Base-by-base conservation (phyloP, 2,329 filamentous ascomycete species). In the Zasmidium citrigriseum region DNA sequence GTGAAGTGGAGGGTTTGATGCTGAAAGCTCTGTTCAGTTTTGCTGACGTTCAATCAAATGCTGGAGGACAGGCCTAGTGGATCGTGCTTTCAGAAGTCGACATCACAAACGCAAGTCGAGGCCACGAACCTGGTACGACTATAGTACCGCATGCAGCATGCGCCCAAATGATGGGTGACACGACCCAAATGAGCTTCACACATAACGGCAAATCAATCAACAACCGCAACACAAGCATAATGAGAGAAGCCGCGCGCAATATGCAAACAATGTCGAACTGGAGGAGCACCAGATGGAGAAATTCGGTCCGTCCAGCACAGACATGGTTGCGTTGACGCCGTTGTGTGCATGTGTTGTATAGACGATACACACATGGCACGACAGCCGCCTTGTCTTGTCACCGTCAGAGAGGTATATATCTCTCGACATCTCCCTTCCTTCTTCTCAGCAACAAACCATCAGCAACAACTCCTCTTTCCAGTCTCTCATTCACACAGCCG, bases 311-410 rank as follows among this genome's bases (percentile, higher is more conserved):
- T 54, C 16, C 14, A 34, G 51, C 41, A 54, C 38, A 54, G 25
- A 24, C 51, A 54, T 46, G 54, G 52, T 45, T 57, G 55, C 52
- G 47, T 57, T 57, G 59, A 47, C 62, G 60, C 58, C 62, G 49
- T 55, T 52, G 53, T 55, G 29, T 51, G 53, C 27, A 29, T n/a
- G 22, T 41, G 50, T 54, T 59, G 55, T 57, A 55, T 59, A 61
- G 51, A 50, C 59, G 60, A 62, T 55, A 59, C 62, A 47, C 27
- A 44, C 24, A 14, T 52, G 41, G 34, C 34, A 22, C 22, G 54
- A 23, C 50, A 44, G 50, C 23, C 48, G 29, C 14, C 29, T 44
- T 22, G 50, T 22, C 25, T 46, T 38, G 14, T 44, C 18, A 18
- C 27, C 11, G 14, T 22, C 20, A 34, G 29, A 24, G 18, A 52